phyloP scores from a whole-genome alignment of 768 basidiomycete species.

The Leccinum incarnatum region DNA sequence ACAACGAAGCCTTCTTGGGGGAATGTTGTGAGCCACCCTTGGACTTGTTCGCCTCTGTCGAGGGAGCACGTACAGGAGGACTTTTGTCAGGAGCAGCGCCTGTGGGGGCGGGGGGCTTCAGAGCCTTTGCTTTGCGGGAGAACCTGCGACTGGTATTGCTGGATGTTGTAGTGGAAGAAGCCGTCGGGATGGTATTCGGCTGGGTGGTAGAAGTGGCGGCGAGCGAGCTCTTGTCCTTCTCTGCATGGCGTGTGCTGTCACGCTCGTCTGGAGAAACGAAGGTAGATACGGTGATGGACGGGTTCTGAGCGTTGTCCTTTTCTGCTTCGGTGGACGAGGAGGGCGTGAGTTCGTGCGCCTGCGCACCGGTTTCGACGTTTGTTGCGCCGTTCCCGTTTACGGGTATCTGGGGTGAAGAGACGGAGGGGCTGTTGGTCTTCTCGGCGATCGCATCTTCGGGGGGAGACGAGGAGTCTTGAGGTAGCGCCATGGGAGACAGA shows the following conservation, averaged over 20 bases:
- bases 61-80: slow-evolving; percentile 34
- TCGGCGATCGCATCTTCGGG: slow-evolving; percentile 17
- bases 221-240: slow-evolving; percentile 46
- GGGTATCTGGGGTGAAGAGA: slow-evolving; percentile 18
- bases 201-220: slow-evolving; percentile 43
- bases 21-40: slow-evolving; percentile 33
- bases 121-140: slow-evolving; percentile 28
- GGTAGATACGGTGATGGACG: slow-evolving; percentile 33
- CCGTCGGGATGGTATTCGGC: slow-evolving; percentile 32
- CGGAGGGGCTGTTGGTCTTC: slow-evolving; percentile 20
- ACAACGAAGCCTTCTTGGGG: slow-evolving; percentile 49
- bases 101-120: slow-evolving; percentile 17
- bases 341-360: slow-evolving; percentile 30
- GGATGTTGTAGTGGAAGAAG: slow-evolving; percentile 22
- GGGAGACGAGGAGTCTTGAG: slow-evolving; percentile 18
- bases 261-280: slow-evolving; percentile 34
- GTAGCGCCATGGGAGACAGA: slow-evolving; percentile 24
- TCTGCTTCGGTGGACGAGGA: slow-evolving; percentile 36
- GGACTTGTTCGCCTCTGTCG: slow-evolving; percentile 34
- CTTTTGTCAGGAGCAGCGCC: slow-evolving; percentile 25
- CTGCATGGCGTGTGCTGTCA: slow-evolving; percentile 30
- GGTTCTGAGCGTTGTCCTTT: slow-evolving; percentile 35
- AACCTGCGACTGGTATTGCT: slow-evolving; percentile 27
- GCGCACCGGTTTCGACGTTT: slow-evolving; percentile 20
- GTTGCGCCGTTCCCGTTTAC: slow-evolving; percentile 27